phyloP scores from a whole-genome alignment of 208 protist genomes.

The Leishmania tropica region DNA sequence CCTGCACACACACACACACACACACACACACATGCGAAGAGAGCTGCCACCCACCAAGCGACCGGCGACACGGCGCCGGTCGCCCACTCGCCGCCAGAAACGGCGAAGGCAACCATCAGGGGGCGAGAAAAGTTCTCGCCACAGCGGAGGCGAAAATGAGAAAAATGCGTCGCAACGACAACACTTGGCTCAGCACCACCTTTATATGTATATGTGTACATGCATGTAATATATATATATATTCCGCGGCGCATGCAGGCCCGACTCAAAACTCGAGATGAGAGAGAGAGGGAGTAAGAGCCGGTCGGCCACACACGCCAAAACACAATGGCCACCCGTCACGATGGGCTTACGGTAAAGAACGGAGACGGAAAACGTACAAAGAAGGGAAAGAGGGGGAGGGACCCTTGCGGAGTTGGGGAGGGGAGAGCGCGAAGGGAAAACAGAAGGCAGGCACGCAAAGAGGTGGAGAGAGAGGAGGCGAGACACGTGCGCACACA shows the following conservation, averaged over 20 bases:
- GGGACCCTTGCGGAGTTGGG: background rate
- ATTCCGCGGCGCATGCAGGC: background rate
- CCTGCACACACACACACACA: background rate
- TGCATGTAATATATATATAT: too few relatives aligned
- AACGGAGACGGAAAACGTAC: background rate
- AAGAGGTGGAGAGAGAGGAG: background rate
- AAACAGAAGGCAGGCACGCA: background rate
- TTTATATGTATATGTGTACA: too few relatives aligned
- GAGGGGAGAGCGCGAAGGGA: background rate
- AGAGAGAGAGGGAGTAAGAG: too few relatives aligned
- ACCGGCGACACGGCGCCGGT: background rate
- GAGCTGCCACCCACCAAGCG: background rate
- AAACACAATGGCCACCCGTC: background rate
- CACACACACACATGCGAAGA: background rate
- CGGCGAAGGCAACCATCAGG: background rate
- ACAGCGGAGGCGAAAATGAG: background rate
- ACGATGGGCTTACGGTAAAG: background rate
- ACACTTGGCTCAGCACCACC: too few relatives aligned
- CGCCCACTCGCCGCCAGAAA: too few relatives aligned
- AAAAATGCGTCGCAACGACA: too few relatives aligned
- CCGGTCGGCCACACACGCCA: background rate
- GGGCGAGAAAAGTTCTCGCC: background rate
- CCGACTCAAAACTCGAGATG: background rate
- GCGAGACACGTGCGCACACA: background rate
- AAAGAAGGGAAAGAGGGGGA: background rate